A percentile compares a stretch with the other conserved stretches of the same genome.
These are phyloP conservation scores for Hericium rajendrae DNA, from an alignment of 768 basidiomycete species.

Conservation along the genomic window DNA sequence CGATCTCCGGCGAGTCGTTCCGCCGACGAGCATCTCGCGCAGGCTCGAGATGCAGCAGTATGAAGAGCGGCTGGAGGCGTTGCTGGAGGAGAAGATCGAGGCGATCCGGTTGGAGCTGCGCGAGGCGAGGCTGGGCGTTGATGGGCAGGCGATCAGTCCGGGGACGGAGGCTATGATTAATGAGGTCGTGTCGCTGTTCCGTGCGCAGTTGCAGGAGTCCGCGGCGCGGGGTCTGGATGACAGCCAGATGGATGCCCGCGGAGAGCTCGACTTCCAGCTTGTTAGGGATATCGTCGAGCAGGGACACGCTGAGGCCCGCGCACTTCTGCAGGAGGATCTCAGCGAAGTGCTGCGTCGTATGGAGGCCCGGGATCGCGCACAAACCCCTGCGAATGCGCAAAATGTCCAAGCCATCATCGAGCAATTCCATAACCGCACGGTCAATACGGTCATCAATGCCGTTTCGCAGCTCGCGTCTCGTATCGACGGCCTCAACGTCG, in stretches of 20 bases:
- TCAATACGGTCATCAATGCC: slow-evolving; percentile 50
- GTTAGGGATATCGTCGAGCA: slow-evolving; percentile 62
- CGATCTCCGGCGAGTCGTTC: slow-evolving; percentile 35
- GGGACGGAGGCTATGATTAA: slow-evolving; percentile 52
- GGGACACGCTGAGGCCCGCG: slow-evolving; percentile 51
- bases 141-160: slow-evolving; percentile 24
- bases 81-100: slow-evolving; percentile 64
- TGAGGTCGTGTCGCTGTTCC: slow-evolving; percentile 60
- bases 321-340: slow-evolving; percentile 52
- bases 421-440: slow-evolving; percentile 44
- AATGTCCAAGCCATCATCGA: slow-evolving; percentile 39
- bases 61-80: slow-evolving; percentile 49
- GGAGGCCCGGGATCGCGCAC: slow-evolving; percentile 19
- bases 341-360: slow-evolving; percentile 36
- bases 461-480: slow-evolving; percentile 49
- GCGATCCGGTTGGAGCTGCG: slow-evolving; percentile 34
- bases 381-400: slow-evolving; percentile 13
- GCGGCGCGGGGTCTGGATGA: slow-evolving; percentile 49
- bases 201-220: slow-evolving; percentile 56
- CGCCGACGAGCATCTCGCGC: slow-evolving; percentile 42
- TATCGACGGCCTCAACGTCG: slow-evolving; percentile 41
- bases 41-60: slow-evolving; percentile 49
- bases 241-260: slow-evolving; percentile 59
- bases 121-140: slow-evolving; percentile 11
- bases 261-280: slow-evolving; percentile 71